phyloP scores from a whole-genome alignment of 768 basidiomycete species.

The Arthromyces matolae region DNA sequence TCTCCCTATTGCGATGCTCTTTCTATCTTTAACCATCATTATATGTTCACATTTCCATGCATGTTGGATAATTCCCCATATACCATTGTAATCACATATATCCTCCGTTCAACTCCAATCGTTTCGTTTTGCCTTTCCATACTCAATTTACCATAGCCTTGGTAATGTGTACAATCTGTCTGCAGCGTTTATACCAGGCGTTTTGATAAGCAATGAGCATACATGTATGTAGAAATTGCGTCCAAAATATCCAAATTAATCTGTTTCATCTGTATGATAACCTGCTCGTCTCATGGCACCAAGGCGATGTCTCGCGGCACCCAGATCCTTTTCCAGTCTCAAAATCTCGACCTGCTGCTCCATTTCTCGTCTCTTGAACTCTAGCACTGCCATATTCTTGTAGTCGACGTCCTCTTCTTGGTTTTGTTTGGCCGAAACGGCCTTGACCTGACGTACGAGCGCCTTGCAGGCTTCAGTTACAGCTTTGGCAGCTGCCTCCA shows the following conservation, averaged over 20 bases:
- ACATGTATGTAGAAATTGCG: conserved; percentile 19
- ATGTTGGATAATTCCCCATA: conserved; percentile 12
- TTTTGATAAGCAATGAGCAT: not conserved
- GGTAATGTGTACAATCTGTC: no score
- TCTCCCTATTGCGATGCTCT: conserved; percentile 2
- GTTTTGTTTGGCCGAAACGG: conserved; percentile 79
- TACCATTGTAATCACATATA: conserved; percentile 13
- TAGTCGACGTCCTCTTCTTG: conserved; percentile 84
- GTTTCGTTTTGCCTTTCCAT: conserved; percentile 4
- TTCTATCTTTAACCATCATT: conserved; percentile 1
- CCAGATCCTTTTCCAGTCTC: conserved; percentile 92
- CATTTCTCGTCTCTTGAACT: conserved; percentile 98
- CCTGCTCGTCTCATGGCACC: conserved; percentile 87
- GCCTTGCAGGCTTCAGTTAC: conserved; percentile 97
- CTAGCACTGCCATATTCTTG: conserved; percentile 87
- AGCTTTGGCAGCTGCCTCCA: conserved; percentile 95
- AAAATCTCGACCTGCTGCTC: conserved; percentile 99
- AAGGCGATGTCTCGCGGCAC: conserved; percentile 76
- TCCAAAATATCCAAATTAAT: no score
- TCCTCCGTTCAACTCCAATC: conserved; percentile 4
- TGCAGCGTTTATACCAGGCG: no score
- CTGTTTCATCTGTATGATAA: conserved; percentile 85
- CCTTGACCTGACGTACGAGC: conserved; percentile 94
- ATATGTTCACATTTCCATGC: conserved; percentile 14
- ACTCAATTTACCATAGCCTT: not conserved